A percentile compares a stretch with the other conserved stretches of the same genome.
Conservation (phyloP, 257 asterid genomes). For the Buddleja alternifolia region DNA sequence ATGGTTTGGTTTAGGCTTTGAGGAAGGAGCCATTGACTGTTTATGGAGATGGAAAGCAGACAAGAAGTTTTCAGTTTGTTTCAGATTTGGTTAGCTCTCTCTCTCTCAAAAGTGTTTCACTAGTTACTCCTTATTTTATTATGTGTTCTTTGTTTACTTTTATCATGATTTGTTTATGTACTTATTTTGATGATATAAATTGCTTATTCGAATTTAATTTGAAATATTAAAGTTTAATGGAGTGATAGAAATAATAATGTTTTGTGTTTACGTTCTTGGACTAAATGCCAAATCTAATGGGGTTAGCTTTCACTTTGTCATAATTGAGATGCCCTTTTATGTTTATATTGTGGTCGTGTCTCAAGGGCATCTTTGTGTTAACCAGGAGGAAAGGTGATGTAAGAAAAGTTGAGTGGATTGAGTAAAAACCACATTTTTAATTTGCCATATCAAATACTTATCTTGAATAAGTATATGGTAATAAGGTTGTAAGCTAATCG, state of each 20-base stretch:
- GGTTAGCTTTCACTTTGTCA: constrained; percentile 6
- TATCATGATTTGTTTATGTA: neutral
- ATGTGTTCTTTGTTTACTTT: neutral
- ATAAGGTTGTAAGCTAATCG: no score
- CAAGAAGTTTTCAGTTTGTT: constrained; percentile 94
- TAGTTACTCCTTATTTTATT: no score
- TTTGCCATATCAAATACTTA: no score
- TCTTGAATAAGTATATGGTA: no score
- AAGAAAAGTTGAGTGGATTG: no score
- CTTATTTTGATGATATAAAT: neutral
- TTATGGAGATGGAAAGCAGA: constrained; percentile 97
- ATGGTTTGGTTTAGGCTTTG: constrained; percentile 64
- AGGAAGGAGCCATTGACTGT: constrained; percentile 95
- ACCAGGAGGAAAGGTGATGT: no score
- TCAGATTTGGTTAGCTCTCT: constrained; percentile 79
- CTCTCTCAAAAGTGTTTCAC: no score
- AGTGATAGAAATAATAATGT: constrained; percentile 7
- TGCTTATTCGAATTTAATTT: constrained; percentile 1
- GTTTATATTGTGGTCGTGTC: no score
- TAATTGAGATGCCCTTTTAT: no score
- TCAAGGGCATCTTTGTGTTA: no score
- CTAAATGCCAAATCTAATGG: neutral
- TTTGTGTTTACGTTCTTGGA: constrained; percentile 12
- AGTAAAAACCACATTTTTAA: no score
- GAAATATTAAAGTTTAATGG: neutral